Evolutionary conservation across 2,329 filamentous ascomycete species (phyloP), one percentile per base, ranked within the genome.

Genomic region (Xylariomycetidae sp.): DNA sequence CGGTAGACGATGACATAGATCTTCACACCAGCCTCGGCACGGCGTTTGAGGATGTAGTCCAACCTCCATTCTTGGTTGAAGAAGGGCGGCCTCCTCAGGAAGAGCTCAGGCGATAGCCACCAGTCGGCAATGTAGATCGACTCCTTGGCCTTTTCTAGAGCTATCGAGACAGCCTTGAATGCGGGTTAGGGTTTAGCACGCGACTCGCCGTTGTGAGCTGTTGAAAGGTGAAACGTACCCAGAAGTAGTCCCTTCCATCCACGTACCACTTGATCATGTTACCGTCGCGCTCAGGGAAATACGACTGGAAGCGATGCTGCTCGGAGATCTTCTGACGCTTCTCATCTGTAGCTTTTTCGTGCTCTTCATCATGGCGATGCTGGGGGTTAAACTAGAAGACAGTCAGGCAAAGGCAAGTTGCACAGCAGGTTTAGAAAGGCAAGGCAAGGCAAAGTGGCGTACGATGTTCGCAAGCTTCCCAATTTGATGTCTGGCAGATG

Each of bases 211-310:
- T n/a, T n/a, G n/a, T 31, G 12, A 24, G 24, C 13, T 18, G 2
- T n/a, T 13, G 6, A 16, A 16, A 4, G 10, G 14, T 17, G 12
- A 26, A 29, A 43, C 42, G 14, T 44, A 65, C 77, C 81, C 88
- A 95, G 58, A 92, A 93, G 60, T 98, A 98, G 62, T 96, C 85
- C 40, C 88, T 73, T 3, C 88, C 92, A 56, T 96, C 92, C 9
- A 96, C 86, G 61, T 95, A 96, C 89, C 90, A 98, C 65, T 96
- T 96, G 56, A 92, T 71, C 37, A 84, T 70, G 58, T 96, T 95
- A 18, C 81, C 83, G 9, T 90, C 79, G 26, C 82, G 79, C 56
- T 90, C 82, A 0, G 90, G 90, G 23, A 93, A 93, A 61, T 85
- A 98, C 4, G 86, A 94, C n/a, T 83, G 59, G 65, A 88, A 96